Base-by-base conservation (phyloP, 306 rosid species). In the Acacia acuminata region DNA sequence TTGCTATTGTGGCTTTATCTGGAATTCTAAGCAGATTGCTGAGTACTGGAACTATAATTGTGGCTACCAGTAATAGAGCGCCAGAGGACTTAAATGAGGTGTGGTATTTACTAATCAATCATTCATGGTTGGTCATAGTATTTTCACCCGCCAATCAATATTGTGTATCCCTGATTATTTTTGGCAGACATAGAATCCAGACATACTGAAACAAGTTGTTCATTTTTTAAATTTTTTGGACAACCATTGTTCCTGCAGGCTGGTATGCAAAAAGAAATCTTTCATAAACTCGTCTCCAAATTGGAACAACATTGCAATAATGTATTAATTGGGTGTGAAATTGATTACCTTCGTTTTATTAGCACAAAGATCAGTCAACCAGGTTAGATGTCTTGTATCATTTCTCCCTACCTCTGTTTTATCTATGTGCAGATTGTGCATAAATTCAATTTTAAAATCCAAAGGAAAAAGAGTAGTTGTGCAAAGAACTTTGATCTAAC, bases 1-100 rank as follows among this genome's bases (percentile, higher is more conserved):
- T 96, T 93, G 98, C 98, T 85, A 90, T 93, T 90, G 98, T 96
- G 91, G 96, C 97, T 86, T 92, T 96, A 88, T 96, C 98, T 92
- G 99, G 99, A 90, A 92, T 96, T 90, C 86, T 96, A 53, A 90
- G 97, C 91, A 92, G 97, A 93, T 89, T 96, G 88, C 87, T 96
- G 89, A 88, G 85, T 74, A 92, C 89, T 44, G 99, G 97, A 87
- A 93, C 99, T 78, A 91, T 96, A 80, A 88, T 96, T 86, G 96
- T 96, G 72, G 98, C 98, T 77, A 96, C 99, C 78, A 96, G 99
- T 83, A 96, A 96, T 78, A 91, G 99, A 84, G 96, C 98, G 19
- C 99, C 99, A 75, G 80, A 81, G 22, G 98, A 96, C 84, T 87
- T 96, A 84, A 96, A 96, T 36, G 91, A 96, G 98, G 99, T 93